phyloP scores from a whole-genome alignment of 352 stramenopile genomes.

The Globisporangium echinulatum region DNA sequence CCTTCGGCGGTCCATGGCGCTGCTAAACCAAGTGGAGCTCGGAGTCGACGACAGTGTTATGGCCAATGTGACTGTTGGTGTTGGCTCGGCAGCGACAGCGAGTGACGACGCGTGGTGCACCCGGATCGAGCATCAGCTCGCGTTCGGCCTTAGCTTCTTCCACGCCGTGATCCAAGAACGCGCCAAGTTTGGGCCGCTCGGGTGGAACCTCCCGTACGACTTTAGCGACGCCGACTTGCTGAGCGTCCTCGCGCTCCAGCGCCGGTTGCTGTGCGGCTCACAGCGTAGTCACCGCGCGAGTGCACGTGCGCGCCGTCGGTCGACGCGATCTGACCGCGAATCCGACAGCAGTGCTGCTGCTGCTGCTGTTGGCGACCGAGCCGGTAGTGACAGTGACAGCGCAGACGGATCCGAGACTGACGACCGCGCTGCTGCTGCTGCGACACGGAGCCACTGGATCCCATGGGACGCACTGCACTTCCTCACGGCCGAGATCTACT shows the following conservation, averaged over 20 bases:
- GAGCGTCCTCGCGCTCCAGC: conserved; percentile 57
- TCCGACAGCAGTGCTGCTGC: background rate
- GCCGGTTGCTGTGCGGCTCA: conserved; percentile 28
- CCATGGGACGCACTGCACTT: conserved; percentile 78
- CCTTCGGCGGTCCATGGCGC: conserved; percentile 54
- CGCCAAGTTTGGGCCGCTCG: conserved; percentile 62
- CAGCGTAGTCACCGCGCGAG: background rate
- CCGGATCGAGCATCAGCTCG: conserved; percentile 41
- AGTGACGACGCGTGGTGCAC: conserved; percentile 7
- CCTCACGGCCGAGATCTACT: conserved; percentile 77
- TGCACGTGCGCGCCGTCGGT: background rate
- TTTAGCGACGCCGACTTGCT: conserved; percentile 77
- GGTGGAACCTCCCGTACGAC: conserved; percentile 76
- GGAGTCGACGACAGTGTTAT: background rate
- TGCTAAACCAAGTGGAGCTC: conserved; percentile 13
- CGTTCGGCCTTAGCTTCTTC: conserved; percentile 75
- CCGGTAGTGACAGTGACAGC: background rate
- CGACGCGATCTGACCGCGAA: conserved; percentile 1
- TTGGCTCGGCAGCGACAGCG: background rate
- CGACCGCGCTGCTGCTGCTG: background rate
- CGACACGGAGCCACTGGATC: conserved; percentile 13
- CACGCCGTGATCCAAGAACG: conserved; percentile 74
- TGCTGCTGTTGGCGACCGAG: no score
- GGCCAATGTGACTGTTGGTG: background rate
- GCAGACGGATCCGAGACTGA: conserved; percentile 3